Evolutionary conservation across 192 early-diverging fungal species (phyloP).

Genomic region (Dispira parvispora): DNA sequence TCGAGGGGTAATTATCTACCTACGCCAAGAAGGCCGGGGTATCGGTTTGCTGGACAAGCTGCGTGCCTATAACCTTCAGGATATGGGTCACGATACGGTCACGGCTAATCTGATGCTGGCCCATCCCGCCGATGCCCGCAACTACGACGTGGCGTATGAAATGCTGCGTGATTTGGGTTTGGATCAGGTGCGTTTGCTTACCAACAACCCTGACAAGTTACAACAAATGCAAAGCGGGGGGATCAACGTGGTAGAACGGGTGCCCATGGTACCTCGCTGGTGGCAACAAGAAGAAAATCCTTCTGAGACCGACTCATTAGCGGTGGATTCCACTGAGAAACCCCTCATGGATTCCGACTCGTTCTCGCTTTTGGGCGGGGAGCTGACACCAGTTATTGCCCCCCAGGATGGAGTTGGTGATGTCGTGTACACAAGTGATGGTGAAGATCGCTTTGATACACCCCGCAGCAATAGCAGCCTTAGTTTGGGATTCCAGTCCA

Average conservation of each 20-base stretch:
- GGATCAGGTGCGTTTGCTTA: constrained; percentile 59
- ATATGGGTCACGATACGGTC: constrained; percentile 87
- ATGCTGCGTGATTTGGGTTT: constrained; percentile 76
- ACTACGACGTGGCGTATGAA: constrained; percentile 72
- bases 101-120: constrained; percentile 78
- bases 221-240: constrained; percentile 49
- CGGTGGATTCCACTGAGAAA: too few species aligned
- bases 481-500: too few species aligned
- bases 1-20: constrained; percentile 84
- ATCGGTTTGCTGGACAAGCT: constrained; percentile 91
- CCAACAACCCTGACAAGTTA: constrained; percentile 95
- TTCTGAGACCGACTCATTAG: too few species aligned
- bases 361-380: too few species aligned
- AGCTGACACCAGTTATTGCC: too few species aligned
- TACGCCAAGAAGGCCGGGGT: constrained; percentile 90
- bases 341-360: too few species aligned
- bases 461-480: too few species aligned
- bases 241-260: constrained; percentile 60
- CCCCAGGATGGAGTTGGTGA: too few species aligned
- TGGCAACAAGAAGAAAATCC: constrained; percentile 32
- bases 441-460: too few species aligned
- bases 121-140: constrained; percentile 87
- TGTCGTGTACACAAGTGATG: too few species aligned
- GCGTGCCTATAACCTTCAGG: constrained; percentile 93
- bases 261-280: constrained; percentile 79